Evolutionary conservation across 164 flowering plant genomes (phyloP), one percentile per base, ranked within the genome.

Genomic region (Kingdonia uniflora): DNA sequence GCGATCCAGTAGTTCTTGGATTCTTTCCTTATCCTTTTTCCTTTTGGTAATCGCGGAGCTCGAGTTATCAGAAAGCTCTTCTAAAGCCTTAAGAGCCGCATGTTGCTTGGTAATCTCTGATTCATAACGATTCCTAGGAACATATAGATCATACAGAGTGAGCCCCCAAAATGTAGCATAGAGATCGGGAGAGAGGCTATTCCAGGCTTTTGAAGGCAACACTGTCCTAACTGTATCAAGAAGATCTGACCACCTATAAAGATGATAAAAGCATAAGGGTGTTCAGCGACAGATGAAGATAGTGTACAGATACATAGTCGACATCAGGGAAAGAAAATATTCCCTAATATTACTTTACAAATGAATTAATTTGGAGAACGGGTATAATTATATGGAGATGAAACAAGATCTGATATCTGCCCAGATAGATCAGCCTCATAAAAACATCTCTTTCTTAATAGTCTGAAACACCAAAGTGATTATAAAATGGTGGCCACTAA

Each of bases 91-190:
- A 58, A 94, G 87, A 63, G 96, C 80, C 64, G 87, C 77, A 71
- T 87, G 88, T 73, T 78, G 95, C 68, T 89, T 94, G 42, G 82
- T 51, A 53, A 89, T 83, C 66, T 94, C 99, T 52, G 81, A 79
- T 62, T 87, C 90, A 55, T 94, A 94, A 23, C 97, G 87, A 61
- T 63, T 79, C 66, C 76, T 73, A 25, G 99, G 99, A 61, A 89
- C 96, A 73, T 85, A 78, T 14, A 94, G 85, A 85, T 94, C 99
- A 73, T 94, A 94, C 5, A 94, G 79, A 0, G 97, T 80, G 50
- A 94, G 97, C 12, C 99, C 99, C 99, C 99, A 89, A 69, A 94
- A 94, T 1, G 99, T 83, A 11, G 90, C 89, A 78, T 94, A 94
- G 23, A 94, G 84, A 74, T 87, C 99, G 42, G 99, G 97, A 29